These are phyloP conservation scores for Udeniomyces megalosporus DNA, from an alignment of 768 basidiomycete genomes.

Conservation along the genomic window DNA sequence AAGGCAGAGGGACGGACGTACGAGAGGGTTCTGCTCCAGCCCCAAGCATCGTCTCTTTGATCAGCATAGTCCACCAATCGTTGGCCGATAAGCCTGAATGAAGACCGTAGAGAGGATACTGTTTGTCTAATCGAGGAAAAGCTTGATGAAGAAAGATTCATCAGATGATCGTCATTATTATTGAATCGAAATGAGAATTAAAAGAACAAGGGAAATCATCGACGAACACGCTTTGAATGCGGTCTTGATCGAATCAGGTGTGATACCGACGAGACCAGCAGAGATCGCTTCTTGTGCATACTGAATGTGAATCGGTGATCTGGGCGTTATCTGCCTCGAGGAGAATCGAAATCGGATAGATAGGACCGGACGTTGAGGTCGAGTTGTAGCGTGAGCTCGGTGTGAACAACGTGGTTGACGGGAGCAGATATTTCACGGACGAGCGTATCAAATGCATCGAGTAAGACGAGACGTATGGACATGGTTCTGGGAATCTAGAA, in stretches of 20 bases:
- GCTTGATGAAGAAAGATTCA: not conserved
- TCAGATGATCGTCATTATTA: too few relatives aligned
- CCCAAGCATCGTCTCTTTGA: conserved; percentile 1
- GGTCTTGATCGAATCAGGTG: too few relatives aligned
- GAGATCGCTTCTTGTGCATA: conserved; percentile 10
- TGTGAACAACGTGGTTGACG: too few relatives aligned
- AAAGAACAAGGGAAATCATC: not conserved
- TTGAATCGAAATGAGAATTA: too few relatives aligned
- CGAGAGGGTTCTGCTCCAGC: not conserved
- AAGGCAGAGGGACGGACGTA: not conserved
- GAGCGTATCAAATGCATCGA: conserved; percentile 7
- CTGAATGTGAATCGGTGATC: conserved; percentile 5
- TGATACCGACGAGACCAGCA: not conserved
- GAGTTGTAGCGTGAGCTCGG: too few relatives aligned
- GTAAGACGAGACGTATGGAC: conserved; percentile 1
- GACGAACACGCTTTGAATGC: conserved; percentile 3
- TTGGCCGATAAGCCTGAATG: not conserved
- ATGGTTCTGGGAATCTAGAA: not conserved
- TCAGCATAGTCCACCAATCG: conserved; percentile 10
- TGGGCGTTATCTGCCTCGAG: conserved; percentile 9
- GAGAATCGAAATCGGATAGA: too few relatives aligned
- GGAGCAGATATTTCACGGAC: too few relatives aligned
- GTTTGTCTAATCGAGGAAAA: not conserved
- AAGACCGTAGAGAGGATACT: not conserved
- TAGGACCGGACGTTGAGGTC: too few relatives aligned